Percentiles rank a stretch among this genome's conserved stretches.
Conservation (phyloP, 208 protist genomes). For the Cochliopodium minus region DNA sequence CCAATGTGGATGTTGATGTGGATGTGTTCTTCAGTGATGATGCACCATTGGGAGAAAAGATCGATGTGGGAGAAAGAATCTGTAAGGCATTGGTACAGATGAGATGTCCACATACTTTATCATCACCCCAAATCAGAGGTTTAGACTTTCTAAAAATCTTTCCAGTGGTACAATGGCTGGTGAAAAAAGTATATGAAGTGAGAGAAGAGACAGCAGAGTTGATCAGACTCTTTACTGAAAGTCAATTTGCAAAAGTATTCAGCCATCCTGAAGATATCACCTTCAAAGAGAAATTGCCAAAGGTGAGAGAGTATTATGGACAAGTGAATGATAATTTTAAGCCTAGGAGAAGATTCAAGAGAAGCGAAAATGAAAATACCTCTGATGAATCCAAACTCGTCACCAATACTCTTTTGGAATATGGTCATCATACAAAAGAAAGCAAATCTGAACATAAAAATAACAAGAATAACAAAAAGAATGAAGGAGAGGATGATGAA, state of each 20-base stretch:
- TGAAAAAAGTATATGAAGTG: conserved; percentile 43
- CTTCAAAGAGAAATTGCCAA: neutral
- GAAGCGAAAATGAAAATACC: neutral
- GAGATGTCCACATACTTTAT: conserved; percentile 43
- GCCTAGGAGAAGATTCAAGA: conserved; percentile 6
- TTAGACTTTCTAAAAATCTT: conserved; percentile 45
- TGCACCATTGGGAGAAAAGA: conserved; percentile 43
- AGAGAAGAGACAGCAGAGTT: conserved; percentile 40
- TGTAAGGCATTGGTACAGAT: conserved; percentile 37
- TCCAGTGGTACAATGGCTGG: conserved; percentile 51
- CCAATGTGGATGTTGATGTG: conserved; percentile 45
- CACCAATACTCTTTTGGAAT: no score
- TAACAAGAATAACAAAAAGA: no score
- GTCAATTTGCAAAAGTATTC: conserved; percentile 35
- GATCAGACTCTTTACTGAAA: conserved; percentile 31
- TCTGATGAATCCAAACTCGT: no score
- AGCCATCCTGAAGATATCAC: conserved; percentile 17
- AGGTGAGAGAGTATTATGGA: neutral
- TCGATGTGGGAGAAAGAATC: conserved; percentile 26
- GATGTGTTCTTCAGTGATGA: conserved; percentile 57
- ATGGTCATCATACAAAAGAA: no score
- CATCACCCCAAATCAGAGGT: conserved; percentile 43
- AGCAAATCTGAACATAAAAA: no score
- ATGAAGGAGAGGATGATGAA: no score
- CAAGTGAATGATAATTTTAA: neutral